Conservation (phyloP, 2,329 filamentous ascomycete genomes). For the Sarocladium strictum region DNA sequence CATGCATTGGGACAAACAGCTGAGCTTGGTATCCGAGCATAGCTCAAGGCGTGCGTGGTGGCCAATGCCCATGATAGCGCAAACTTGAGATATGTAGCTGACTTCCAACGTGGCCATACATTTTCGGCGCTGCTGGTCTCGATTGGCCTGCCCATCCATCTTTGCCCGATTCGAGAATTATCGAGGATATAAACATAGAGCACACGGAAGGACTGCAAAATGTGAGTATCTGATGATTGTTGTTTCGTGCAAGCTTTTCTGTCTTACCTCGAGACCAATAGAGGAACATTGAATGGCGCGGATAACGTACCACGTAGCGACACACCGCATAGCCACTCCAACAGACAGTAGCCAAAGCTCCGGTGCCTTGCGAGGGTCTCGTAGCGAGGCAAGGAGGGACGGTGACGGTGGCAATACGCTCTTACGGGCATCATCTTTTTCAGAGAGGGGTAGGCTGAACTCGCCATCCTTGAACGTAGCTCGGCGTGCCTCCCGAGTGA, state of each 20-base stretch:
- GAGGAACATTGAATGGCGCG: background rate
- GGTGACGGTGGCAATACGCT: background rate
- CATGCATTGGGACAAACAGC: slow-evolving; percentile 14
- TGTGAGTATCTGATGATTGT: background rate
- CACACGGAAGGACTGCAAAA: background rate
- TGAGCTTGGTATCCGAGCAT: slow-evolving; percentile 11
- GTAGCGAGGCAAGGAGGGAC: background rate
- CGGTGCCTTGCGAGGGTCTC: background rate
- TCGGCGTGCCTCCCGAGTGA: background rate
- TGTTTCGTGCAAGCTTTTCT: no score
- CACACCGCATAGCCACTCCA: background rate
- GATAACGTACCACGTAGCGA: background rate
- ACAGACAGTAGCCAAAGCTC: background rate
- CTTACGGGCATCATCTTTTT: background rate
- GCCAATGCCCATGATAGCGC: slow-evolving; percentile 27
- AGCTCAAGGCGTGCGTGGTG: slow-evolving; percentile 12
- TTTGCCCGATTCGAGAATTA: background rate
- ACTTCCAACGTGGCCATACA: slow-evolving; percentile 4
- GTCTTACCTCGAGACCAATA: background rate
- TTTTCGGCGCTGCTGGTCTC: background rate
- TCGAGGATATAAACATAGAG: background rate
- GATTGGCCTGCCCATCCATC: background rate
- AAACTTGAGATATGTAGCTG: slow-evolving; percentile 12
- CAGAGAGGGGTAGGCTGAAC: background rate
- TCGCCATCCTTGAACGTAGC: background rate